Evolutionary conservation across 106 monocot species (phyloP), one percentile per base, ranked within the genome.

Genomic region (Amphibolis antarctica): DNA sequence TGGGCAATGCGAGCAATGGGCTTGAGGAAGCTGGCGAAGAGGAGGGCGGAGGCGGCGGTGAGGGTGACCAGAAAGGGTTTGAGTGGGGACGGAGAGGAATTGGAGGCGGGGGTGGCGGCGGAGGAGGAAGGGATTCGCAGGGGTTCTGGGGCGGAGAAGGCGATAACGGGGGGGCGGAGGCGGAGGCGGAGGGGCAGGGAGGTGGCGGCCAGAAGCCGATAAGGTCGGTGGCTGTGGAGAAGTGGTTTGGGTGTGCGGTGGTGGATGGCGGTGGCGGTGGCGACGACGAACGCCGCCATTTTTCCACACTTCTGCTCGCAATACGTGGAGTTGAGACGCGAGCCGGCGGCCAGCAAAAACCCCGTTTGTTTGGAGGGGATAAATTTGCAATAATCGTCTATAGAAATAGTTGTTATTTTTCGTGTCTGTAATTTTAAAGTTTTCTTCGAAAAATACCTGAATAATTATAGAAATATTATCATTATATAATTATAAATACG

Each of bases 41-140:
- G 26, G 70, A 67, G 28, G 60, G 66, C 17, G 44, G 77, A n/a
- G 55, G 63, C 26, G 20, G 69, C 29, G 60, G 77, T 62, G 65
- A 71, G 31, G 56, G 66, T 42, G 74, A 59, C 12, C 52, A 53
- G 14, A 26, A 78, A 12, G 55, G 84, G 70, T 72, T 48, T 80
- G 54, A 55, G 68, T 31, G 59, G 74, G 64, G 63, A 53, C 28
- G 61, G 20, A 13, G 69, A 69, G 45, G 46, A 43, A 0, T 58
- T n/a, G 55, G 1, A 19, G 25, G 17, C 15, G 18, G 59, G 48
- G 46, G 52, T 19, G 51, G n/a, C 0, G 19, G 18, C 28, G 59
- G 43, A 46, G 60, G 44, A n/a, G n/a, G n/a, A n/a, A n/a, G n/a
- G n/a, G n/a, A n/a, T n/a, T n/a, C n/a, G n/a, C n/a, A n/a, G n/a